phyloP scores from a whole-genome alignment of 495 filamentous ascomycete genomes.

The Barbatosphaeria neglecta region DNA sequence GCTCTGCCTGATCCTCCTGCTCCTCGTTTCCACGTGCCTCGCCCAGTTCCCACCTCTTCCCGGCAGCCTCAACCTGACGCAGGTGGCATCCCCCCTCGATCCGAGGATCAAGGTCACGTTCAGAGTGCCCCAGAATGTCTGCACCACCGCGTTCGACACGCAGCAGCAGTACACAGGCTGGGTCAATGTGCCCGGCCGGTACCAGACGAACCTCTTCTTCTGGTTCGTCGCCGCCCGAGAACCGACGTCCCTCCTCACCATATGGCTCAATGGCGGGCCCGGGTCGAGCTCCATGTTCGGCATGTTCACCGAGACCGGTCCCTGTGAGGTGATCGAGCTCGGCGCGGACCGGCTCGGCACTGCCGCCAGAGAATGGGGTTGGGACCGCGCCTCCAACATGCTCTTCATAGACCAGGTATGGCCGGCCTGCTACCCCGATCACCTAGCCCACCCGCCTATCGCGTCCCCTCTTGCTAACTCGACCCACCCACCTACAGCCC shows the following conservation, averaged over 20 bases:
- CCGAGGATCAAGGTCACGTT: conserved; percentile 48
- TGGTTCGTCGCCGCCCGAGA: conserved; percentile 62
- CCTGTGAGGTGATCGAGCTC: conserved; percentile 33
- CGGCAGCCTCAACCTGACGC: conserved; percentile 24
- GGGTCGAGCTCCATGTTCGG: conserved; percentile 56
- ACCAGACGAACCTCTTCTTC: conserved; percentile 62
- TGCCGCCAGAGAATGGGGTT: conserved; percentile 39
- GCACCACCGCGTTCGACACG: conserved; percentile 40
- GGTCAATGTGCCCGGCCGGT: conserved; percentile 37
- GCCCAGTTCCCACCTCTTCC: conserved; percentile 6
- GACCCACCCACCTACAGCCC: conserved; percentile 26
- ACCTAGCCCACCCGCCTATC: too few relatives aligned
- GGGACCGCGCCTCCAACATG: conserved; percentile 65
- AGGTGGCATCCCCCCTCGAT: conserved; percentile 44
- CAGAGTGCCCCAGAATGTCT: conserved; percentile 42
- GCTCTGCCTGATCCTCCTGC: neutral
- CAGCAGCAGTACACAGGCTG: conserved; percentile 44
- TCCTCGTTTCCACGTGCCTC: neutral
- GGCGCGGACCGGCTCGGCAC: conserved; percentile 38
- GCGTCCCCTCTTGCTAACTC: conserved; percentile 34
- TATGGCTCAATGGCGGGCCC: conserved; percentile 62
- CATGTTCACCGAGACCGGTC: conserved; percentile 49
- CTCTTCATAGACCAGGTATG: conserved; percentile 55
- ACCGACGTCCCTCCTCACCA: conserved; percentile 46
- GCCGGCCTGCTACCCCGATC: conserved; percentile 6